Base-by-base conservation (phyloP, 2,329 filamentous ascomycete species). In the Fusarium bulbicola region DNA sequence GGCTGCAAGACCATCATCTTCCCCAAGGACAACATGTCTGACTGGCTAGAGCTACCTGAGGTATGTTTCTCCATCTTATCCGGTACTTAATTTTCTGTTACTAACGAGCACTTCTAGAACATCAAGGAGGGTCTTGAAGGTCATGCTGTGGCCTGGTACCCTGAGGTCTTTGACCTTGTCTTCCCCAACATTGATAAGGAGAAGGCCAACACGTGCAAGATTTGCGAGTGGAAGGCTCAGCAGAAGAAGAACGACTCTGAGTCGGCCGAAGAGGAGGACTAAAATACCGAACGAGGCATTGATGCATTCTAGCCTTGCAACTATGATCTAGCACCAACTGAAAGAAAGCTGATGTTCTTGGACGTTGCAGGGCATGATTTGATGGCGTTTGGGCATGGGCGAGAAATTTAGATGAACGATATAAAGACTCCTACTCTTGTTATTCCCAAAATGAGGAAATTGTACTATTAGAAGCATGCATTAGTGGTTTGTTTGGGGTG, bases 61-160 rank as follows among this genome's bases (percentile, higher is more conserved):
- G 96, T 98, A 89, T 82, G 94, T 88, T 30, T 59, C n/a, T 46
- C 40, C 20, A 20, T 54, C 36, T 43, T 60, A 40, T 54, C 24
- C 26, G 39, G 28, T 13, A 26, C 20, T 39, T 6, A 13, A 5
- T 37, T 10, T 24, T 15, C 16, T 4, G 20, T 62, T 65, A 61
- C 64, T 74, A 56, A 76, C 63, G 32, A 59, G 47, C 46, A 32
- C 32, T 57, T 59, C 66, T 81, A 99, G 96, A 98, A 98, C 80
- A 99, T 99, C 86, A 99, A 98, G 85, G 90, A 97, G 79, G 95
- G 95, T 75, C 93, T 99, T 71, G 92, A 97, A 83, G 96, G 97
- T 78, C 93, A 92, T 76, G 92, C 96, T 1, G 95, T 95, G 24
- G 91, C 89, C 79, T 99, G 96, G 96, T 99, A 98, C 85, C 89